phyloP scores from a whole-genome alignment of 441 rosid genomes.

The Metrosideros polymorpha region DNA sequence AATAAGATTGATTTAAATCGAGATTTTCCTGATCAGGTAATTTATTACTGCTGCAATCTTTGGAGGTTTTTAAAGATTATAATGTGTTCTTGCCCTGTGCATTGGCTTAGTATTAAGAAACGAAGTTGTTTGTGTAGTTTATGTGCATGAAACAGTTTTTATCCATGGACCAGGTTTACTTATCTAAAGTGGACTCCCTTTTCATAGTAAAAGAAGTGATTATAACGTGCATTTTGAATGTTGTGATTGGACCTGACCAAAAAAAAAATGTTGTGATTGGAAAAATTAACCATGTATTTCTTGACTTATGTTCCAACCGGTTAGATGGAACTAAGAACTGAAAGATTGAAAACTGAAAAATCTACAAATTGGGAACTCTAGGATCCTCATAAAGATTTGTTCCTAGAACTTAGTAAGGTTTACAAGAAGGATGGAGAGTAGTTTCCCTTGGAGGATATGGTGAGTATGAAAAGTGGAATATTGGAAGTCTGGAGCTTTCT shows the following conservation, averaged over 20 bases:
- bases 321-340: background rate
- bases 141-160: background rate
- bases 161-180: background rate
- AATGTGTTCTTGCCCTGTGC: background rate
- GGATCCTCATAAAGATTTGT: background rate
- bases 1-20: slow-evolving; percentile 86
- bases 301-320: background rate
- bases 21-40: slow-evolving; percentile 98
- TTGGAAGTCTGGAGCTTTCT: background rate
- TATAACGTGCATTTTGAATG: background rate
- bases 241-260: background rate
- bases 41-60: background rate
- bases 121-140: background rate
- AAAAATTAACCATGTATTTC: background rate
- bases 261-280: background rate
- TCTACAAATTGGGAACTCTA: background rate
- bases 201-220: background rate
- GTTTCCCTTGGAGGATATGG: background rate
- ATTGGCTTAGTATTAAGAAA: background rate
- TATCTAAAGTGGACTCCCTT: background rate
- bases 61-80: background rate
- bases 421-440: background rate
- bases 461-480: background rate
- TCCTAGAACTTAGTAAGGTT: background rate
- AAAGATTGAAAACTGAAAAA: background rate